These are phyloP conservation scores for Prunus salicina DNA, from an alignment of 306 rosid genomes.

Conservation along the genomic window DNA sequence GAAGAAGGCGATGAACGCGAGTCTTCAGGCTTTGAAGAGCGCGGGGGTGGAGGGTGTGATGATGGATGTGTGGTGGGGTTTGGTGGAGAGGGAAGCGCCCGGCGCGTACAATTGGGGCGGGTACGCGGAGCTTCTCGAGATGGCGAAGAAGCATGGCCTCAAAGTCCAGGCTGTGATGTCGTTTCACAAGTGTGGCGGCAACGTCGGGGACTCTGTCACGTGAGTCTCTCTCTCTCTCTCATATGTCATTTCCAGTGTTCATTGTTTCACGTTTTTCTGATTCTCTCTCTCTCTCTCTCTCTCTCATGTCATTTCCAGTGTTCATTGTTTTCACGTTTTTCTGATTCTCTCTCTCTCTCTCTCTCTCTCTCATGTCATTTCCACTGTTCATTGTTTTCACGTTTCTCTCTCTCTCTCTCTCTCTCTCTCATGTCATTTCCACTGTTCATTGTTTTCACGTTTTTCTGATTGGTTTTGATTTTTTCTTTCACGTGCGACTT, in stretches of 20 bases:
- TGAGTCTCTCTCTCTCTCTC: slow-evolving; percentile 24
- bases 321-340: too few species aligned
- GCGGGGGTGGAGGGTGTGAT: slow-evolving; percentile 92
- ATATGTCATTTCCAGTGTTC: too few species aligned
- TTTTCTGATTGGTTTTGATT: background rate
- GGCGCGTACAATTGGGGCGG: slow-evolving; percentile 93
- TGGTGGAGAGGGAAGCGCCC: slow-evolving; percentile 79
- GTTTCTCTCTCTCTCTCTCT: background rate
- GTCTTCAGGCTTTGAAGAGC: slow-evolving; percentile 81
- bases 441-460: too few species aligned
- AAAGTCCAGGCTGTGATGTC: slow-evolving; percentile 99
- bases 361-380: too few species aligned
- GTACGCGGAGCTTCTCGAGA: slow-evolving; percentile 67
- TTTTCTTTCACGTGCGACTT: background rate
- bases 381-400: too few species aligned
- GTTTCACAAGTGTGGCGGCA: slow-evolving; percentile 93
- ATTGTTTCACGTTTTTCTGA: too few species aligned
- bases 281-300: too few species aligned
- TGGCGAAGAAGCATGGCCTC: slow-evolving; percentile 88
- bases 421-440: too few species aligned
- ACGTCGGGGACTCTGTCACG: slow-evolving; percentile 97
- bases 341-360: background rate
- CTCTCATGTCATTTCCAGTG: too few species aligned
- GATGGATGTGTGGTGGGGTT: slow-evolving; percentile 99
- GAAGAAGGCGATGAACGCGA: slow-evolving; percentile 82